Percentiles rank a stretch among this genome's conserved stretches.
These are phyloP conservation scores for Juglanconis juglandina DNA, from an alignment of 2,329 filamentous ascomycete genomes.

Conservation along the genomic window DNA sequence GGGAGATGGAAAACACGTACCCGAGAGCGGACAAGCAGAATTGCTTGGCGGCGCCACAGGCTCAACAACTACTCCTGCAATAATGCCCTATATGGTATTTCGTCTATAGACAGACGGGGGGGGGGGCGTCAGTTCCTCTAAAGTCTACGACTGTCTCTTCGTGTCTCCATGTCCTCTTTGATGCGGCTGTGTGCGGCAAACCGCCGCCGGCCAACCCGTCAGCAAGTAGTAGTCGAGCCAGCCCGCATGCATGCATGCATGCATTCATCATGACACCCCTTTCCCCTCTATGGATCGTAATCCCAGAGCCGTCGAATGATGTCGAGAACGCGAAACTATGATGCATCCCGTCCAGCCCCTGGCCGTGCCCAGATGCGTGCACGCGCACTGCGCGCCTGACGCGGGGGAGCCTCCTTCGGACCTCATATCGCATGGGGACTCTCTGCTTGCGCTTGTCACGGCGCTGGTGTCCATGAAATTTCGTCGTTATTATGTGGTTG, in stretches of 20 bases:
- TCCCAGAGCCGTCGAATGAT: background rate
- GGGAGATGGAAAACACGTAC: background rate
- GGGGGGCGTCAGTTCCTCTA: background rate
- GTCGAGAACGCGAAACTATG: background rate
- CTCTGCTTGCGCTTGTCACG: background rate
- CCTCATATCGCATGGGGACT: background rate
- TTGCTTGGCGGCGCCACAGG: background rate
- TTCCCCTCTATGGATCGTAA: background rate
- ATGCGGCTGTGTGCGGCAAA: background rate
- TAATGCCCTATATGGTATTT: background rate
- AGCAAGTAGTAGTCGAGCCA: background rate
- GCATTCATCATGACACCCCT: background rate
- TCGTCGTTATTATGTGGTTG: too few species aligned
- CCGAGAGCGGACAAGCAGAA: background rate
- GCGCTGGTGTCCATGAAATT: background rate
- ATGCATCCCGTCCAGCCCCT: background rate
- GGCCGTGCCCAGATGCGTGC: background rate
- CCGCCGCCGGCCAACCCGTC: background rate
- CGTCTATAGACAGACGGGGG: background rate
- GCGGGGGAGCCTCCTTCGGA: background rate
- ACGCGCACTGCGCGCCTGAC: background rate
- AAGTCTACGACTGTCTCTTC: background rate
- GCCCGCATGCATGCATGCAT: background rate
- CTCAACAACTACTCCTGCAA: background rate
- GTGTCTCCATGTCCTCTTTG: background rate